Evolutionary conservation across 345 rosid genomes (phyloP).

Genomic region (Raphanus sativus): DNA sequence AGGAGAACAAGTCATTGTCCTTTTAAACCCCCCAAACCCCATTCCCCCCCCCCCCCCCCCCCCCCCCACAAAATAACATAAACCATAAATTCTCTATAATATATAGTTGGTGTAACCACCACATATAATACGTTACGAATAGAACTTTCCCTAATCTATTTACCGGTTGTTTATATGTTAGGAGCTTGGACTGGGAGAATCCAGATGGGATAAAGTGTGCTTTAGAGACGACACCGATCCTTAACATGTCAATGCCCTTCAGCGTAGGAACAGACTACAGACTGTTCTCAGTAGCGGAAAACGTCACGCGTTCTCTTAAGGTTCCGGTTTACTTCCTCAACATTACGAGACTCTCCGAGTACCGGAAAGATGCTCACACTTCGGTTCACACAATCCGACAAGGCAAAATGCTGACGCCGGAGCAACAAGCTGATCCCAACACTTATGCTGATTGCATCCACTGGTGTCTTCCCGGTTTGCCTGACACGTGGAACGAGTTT

Average conservation of each 20-base stretch:
- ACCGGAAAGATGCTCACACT: conserved; percentile 90
- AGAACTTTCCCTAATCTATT: neutral
- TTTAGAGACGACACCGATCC: conserved; percentile 63
- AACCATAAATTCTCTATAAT: neutral
- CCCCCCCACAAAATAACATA: neutral
- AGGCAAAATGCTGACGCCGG: conserved; percentile 73
- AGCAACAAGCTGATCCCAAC: conserved; percentile 75
- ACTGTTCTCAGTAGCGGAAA: conserved; percentile 48
- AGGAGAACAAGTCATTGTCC: conserved; percentile 21
- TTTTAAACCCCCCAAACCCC: neutral
- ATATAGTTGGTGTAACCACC: conserved; percentile 31
- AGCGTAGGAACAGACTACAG: conserved; percentile 78
- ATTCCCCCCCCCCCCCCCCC: neutral
- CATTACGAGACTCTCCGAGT: conserved; percentile 76
- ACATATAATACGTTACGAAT: neutral
- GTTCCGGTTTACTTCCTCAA: conserved; percentile 63
- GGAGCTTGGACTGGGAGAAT: conserved; percentile 92
- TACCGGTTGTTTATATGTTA: conserved; percentile 8
- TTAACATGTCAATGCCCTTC: conserved; percentile 51
- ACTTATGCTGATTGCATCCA: conserved; percentile 94
- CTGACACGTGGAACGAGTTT: conserved; percentile 94
- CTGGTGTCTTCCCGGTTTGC: conserved; percentile 96
- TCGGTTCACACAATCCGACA: conserved; percentile 77
- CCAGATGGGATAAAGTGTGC: conserved; percentile 94
- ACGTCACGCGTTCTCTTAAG: conserved; percentile 53